Percentiles rank a stretch among this genome's conserved stretches.
Evolutionary conservation across 2,329 filamentous ascomycete species (phyloP).

Genomic region (Teratosphaeria pseudoeucalypti): DNA sequence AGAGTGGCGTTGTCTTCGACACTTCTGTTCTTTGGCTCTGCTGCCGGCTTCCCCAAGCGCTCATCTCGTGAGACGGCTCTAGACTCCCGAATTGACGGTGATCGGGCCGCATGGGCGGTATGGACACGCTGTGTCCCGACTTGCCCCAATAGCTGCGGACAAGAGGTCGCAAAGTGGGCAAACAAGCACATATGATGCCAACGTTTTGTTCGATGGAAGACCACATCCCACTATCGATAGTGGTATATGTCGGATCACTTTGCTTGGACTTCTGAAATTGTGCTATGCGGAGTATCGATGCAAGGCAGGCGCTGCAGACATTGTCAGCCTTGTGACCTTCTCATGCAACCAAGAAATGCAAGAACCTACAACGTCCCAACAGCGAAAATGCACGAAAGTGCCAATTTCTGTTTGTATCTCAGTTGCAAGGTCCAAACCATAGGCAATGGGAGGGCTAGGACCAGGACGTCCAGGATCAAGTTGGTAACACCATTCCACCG

Average conservation of each 20-base stretch:
- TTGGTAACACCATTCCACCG: conserved; percentile 37
- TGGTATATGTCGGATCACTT: neutral
- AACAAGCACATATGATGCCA: conserved; percentile 35
- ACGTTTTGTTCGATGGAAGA: conserved; percentile 34
- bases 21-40: neutral
- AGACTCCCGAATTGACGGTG: neutral
- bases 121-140: neutral
- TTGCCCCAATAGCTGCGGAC: conserved; percentile 9
- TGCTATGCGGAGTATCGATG: neutral
- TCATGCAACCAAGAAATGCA: neutral
- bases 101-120: neutral
- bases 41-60: neutral
- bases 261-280: neutral
- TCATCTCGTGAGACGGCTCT: neutral
- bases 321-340: neutral
- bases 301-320: neutral
- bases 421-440: conserved; percentile 31
- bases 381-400: neutral
- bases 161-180: conserved; percentile 34
- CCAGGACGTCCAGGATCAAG: conserved; percentile 34
- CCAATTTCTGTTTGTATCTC: conserved; percentile 31
- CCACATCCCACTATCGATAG: conserved; percentile 24
- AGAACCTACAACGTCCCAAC: neutral
- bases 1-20: neutral
- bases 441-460: conserved; percentile 37